These are phyloP conservation scores for Ensete glaucum DNA, from an alignment of 176 grass and related monocot genomes.

Conservation along the genomic window DNA sequence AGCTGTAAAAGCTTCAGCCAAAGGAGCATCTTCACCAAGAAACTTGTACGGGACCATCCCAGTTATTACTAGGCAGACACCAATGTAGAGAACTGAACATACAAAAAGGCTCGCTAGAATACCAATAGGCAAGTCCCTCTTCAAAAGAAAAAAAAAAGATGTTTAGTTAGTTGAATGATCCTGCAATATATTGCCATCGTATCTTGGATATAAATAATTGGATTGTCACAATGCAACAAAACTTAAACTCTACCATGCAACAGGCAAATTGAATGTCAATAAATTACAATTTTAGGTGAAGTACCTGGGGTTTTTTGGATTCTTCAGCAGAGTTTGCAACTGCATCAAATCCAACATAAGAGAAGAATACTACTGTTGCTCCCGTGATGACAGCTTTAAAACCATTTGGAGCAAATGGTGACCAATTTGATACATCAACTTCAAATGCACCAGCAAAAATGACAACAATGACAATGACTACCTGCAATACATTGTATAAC, in stretches of 20 bases:
- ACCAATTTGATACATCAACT: conserved; percentile 95
- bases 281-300: not conserved
- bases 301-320: conserved; percentile 78
- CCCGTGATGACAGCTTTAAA: conserved; percentile 85
- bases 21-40: conserved; percentile 78
- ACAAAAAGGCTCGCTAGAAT: conserved; percentile 82
- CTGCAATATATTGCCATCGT: not conserved
- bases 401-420: conserved; percentile 91
- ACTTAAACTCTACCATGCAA: conserved; percentile 4
- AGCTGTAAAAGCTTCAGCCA: conserved; percentile 87
- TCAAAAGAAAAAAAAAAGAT: conserved; percentile 20
- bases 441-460: conserved; percentile 79
- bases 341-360: conserved; percentile 94
- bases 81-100: conserved; percentile 73
- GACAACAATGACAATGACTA: conserved; percentile 62
- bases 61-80: conserved; percentile 93
- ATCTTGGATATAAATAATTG: not conserved
- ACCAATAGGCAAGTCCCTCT: conserved; percentile 83
- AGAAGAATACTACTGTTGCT: conserved; percentile 95
- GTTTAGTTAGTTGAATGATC: not conserved
- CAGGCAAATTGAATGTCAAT: conserved; percentile 4
- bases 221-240: conserved; percentile 8
- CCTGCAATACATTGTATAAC: conserved; percentile 3
- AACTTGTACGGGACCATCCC: conserved; percentile 90
- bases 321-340: conserved; percentile 99